A percentile compares a stretch with the other conserved stretches of the same genome.
phyloP scores from a whole-genome alignment of 1,284 basidiomycete genomes.

The Microbotryomycetes sp. region DNA sequence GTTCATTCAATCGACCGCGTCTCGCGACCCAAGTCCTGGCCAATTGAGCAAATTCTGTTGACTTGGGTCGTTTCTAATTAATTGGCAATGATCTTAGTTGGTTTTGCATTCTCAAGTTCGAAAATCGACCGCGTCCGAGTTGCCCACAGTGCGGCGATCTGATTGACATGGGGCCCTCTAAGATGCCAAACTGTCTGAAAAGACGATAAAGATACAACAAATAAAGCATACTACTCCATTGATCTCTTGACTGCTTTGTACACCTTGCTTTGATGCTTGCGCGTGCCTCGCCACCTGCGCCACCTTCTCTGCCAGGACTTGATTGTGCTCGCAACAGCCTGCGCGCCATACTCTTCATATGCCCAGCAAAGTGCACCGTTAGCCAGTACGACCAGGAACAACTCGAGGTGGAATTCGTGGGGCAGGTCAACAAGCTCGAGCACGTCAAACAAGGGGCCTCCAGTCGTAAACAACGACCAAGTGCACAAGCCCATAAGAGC shows the following conservation, averaged over 20 bases:
- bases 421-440: slow-evolving; percentile 77
- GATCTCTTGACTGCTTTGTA: slow-evolving; percentile 51
- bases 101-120: too few relatives aligned
- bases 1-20: too few relatives aligned
- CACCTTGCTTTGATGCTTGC: slow-evolving; percentile 46
- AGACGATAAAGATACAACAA: background rate
- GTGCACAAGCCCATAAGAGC: slow-evolving; percentile 55
- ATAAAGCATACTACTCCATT: slow-evolving; percentile 39
- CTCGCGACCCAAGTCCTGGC: too few relatives aligned
- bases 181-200: background rate
- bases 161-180: too few relatives aligned
- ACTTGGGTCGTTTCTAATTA: too few relatives aligned
- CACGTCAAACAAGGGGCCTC: slow-evolving; percentile 55
- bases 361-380: slow-evolving; percentile 69
- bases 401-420: slow-evolving; percentile 58
- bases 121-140: too few relatives aligned
- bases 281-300: slow-evolving; percentile 41
- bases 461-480: slow-evolving; percentile 72
- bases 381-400: slow-evolving; percentile 62
- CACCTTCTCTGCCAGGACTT: slow-evolving; percentile 27
- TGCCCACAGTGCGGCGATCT: too few relatives aligned
- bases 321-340: slow-evolving; percentile 26
- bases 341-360: slow-evolving; percentile 54
- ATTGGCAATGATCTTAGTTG: too few relatives aligned
- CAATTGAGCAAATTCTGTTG: too few relatives aligned